Evolutionary conservation across 2,329 filamentous ascomycete species (phyloP).

Genomic region (Fusarium sp.): DNA sequence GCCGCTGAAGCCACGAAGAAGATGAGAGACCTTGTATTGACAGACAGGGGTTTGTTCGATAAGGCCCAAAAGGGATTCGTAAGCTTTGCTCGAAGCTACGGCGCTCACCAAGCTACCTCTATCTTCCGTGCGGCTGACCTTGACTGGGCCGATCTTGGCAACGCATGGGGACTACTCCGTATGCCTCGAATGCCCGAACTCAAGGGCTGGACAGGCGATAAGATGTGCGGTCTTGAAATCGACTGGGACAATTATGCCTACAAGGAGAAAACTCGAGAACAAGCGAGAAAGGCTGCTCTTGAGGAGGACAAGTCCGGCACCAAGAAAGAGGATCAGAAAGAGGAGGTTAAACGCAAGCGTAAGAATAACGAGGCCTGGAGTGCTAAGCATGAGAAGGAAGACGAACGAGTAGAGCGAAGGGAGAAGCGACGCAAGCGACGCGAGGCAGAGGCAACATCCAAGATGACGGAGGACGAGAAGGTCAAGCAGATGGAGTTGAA

Average conservation of each 20-base stretch:
- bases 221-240: conserved; percentile 69
- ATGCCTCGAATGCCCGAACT: conserved; percentile 95
- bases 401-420: conserved; percentile 68
- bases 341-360: conserved; percentile 65
- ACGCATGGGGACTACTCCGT: conserved; percentile 86
- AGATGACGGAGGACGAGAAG: conserved; percentile 78
- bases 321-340: conserved; percentile 52
- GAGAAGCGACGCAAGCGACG: conserved; percentile 73
- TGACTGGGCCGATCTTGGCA: conserved; percentile 84
- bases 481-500: conserved; percentile 71
- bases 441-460: conserved; percentile 70
- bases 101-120: conserved; percentile 87
- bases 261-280: conserved; percentile 77
- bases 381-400: conserved; percentile 73
- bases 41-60: conserved; percentile 75
- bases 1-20: conserved; percentile 65
- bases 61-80: conserved; percentile 93
- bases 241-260: conserved; percentile 77
- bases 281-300: conserved; percentile 68
- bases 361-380: conserved; percentile 79
- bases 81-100: conserved; percentile 91
- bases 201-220: conserved; percentile 76
- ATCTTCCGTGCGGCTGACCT: conserved; percentile 88
- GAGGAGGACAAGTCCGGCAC: conserved; percentile 58
- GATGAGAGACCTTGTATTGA: conserved; percentile 68